Base-by-base conservation (phyloP, 164 flowering plant genomes). In the Brasenia schreberi region DNA sequence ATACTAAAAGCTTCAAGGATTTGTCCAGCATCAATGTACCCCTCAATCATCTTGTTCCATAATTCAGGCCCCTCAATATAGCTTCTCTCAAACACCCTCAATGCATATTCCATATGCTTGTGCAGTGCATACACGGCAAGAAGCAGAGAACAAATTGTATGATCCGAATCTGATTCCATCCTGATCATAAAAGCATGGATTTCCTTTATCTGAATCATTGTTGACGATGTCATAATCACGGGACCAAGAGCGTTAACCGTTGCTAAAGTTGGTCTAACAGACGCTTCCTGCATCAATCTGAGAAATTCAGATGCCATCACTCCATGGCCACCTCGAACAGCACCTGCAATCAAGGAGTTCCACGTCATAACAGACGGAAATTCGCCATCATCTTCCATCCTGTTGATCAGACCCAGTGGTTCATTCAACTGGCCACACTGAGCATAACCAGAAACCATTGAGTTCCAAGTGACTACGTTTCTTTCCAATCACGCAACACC, bases 291-390 rank as follows among this genome's bases (percentile, higher is more conserved):
- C 6, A 18, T 59, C 63, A 66, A 43, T 42, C 75, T 65, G 45
- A 75, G 68, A 5, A 71, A 71, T 72, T 72, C 75, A 12, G 72
- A 64, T 3, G 75, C 73, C 62, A 75, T 64, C 2, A 27, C 70
- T 12, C 49, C 75, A 27, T 75, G 61, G 14, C 72, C 75, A 61
- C 17, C 6, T 49, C 74, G 64, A 66, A 72, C 70, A 64, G 75
- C 72, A 64, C 78, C 75, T 9, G 78, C 78, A 64, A 75, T 72
- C 18, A 75, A 66, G 6, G 78, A 72, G 23, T 75, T 75, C 78
- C 78, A 75, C 56, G 72, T 69, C 69, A 66, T 69, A 42, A 64
- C 75, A 14, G 66, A 43, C 52, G 66, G 67, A 72, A 65, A 4
- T 61, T 61, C 63, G 44, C 78, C 68, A 3, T 62, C 66, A 12